Conservation (phyloP, 495 filamentous ascomycete genomes). For the Thozetella sp. region DNA sequence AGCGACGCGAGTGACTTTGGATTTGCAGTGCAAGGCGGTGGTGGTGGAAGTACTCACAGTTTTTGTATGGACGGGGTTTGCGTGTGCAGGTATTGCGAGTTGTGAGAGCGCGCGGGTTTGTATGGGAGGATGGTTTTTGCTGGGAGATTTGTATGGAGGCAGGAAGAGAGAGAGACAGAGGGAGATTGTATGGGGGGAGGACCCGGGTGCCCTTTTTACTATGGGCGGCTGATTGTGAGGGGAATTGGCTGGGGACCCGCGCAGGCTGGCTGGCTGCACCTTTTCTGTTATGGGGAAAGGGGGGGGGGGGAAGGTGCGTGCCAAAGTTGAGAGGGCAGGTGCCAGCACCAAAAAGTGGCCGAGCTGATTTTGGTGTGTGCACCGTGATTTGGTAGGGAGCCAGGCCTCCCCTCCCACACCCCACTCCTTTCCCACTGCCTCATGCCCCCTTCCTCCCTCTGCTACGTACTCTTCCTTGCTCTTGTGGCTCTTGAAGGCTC, state of each 20-base stretch:
- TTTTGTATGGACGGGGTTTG: conserved; percentile 19
- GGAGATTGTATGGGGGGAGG: conserved; percentile 55
- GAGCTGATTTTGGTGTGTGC: conserved; percentile 2
- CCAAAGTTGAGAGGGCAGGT: conserved; percentile 14
- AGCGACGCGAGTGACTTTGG: conserved; percentile 31
- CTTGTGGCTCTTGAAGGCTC: neutral
- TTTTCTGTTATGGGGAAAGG: conserved; percentile 21
- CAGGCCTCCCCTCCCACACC: neutral
- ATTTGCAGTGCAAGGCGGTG: conserved; percentile 30
- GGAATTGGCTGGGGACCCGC: conserved; percentile 17
- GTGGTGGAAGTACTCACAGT: conserved; percentile 37
- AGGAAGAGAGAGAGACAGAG: conserved; percentile 45
- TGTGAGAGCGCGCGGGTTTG: conserved; percentile 8
- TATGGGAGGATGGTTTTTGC: conserved; percentile 13
- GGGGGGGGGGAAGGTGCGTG: conserved; percentile 30
- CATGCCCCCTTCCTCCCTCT: neutral
- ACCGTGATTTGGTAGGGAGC: neutral
- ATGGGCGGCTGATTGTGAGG: conserved; percentile 56
- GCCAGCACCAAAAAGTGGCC: conserved; percentile 27
- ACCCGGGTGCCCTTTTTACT: conserved; percentile 60
- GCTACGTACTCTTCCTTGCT: neutral
- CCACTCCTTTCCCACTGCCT: neutral
- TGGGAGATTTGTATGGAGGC: conserved; percentile 62
- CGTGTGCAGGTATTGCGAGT: conserved; percentile 9
- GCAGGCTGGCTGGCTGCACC: conserved; percentile 11